These are phyloP conservation scores for Trichoderma lentiforme DNA, from an alignment of 2,329 filamentous ascomycete species.

Conservation along the genomic window DNA sequence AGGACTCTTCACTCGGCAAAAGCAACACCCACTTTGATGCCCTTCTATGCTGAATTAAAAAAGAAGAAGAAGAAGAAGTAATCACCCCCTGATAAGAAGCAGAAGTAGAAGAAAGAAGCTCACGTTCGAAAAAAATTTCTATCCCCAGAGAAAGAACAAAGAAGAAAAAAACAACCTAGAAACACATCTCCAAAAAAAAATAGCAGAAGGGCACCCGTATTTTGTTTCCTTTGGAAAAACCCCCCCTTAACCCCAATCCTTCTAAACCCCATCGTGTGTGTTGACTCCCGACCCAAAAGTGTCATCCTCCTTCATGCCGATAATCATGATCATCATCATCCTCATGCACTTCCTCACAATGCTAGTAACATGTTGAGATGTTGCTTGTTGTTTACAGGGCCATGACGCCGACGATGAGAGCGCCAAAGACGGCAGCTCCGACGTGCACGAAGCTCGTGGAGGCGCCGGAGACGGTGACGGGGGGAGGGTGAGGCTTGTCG, in stretches of 20 bases:
- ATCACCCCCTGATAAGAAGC: background rate
- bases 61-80: background rate
- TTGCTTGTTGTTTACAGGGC: constrained; percentile 28
- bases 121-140: background rate
- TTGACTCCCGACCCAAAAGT: background rate
- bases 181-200: background rate
- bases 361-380: background rate
- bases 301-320: background rate
- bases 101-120: background rate
- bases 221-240: background rate
- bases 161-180: background rate
- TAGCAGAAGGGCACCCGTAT: background rate
- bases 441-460: constrained; percentile 21
- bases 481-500: background rate
- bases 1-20: background rate
- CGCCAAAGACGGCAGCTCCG: constrained; percentile 28
- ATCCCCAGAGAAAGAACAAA: constrained; percentile 9
- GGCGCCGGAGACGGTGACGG: constrained; percentile 22
- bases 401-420: constrained; percentile 28
- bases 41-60: constrained; percentile 16
- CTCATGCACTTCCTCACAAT: background rate
- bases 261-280: background rate
- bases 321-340: background rate
- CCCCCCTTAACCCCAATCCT: background rate
- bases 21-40: background rate